phyloP scores from a whole-genome alignment of 495 filamentous ascomycete species.

The Penicillium desertorum region DNA sequence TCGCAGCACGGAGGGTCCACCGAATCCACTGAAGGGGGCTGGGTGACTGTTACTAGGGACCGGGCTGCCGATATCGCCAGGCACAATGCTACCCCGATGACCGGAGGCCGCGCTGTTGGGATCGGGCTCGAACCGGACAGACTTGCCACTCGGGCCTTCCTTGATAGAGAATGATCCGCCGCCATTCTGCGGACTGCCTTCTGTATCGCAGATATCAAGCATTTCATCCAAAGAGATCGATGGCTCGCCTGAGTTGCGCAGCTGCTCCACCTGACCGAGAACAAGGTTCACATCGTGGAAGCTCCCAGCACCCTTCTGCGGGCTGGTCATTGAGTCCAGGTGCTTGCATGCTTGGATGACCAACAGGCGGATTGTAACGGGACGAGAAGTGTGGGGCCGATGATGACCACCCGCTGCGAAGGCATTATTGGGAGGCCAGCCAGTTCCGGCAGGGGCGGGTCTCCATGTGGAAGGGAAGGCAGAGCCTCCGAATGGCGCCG shows the following conservation, averaged over 20 bases:
- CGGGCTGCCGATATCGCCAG: slow-evolving; percentile 54
- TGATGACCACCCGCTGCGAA: slow-evolving; percentile 49
- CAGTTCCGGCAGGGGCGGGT: slow-evolving; percentile 35
- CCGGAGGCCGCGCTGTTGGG: slow-evolving; percentile 41
- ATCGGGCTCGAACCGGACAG: slow-evolving; percentile 64
- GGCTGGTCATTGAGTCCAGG: slow-evolving; percentile 43
- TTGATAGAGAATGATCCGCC: slow-evolving; percentile 76
- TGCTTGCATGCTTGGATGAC: slow-evolving; percentile 62
- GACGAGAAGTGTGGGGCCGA: slow-evolving; percentile 51
- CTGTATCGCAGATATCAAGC: slow-evolving; percentile 86
- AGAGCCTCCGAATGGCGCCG: slow-evolving; percentile 44
- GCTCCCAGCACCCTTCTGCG: slow-evolving; percentile 37
- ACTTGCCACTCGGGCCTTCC: slow-evolving; percentile 48
- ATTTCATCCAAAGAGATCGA: slow-evolving; percentile 68
- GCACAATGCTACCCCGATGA: slow-evolving; percentile 44
- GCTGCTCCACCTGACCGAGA: slow-evolving; percentile 62
- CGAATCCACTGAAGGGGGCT: slow-evolving; percentile 42
- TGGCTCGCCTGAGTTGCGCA: slow-evolving; percentile 55
- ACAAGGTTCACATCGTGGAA: slow-evolving; percentile 69
- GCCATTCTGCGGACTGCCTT: slow-evolving; percentile 83
- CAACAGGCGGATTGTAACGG: slow-evolving; percentile 56
- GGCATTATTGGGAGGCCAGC: slow-evolving; percentile 51
- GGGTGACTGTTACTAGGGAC: slow-evolving; percentile 44
- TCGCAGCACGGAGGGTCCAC: slow-evolving; percentile 38
- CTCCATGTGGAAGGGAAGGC: slow-evolving; percentile 33